Base-by-base conservation (phyloP, 177 flowering plant species). In the Vitis hybrid region DNA sequence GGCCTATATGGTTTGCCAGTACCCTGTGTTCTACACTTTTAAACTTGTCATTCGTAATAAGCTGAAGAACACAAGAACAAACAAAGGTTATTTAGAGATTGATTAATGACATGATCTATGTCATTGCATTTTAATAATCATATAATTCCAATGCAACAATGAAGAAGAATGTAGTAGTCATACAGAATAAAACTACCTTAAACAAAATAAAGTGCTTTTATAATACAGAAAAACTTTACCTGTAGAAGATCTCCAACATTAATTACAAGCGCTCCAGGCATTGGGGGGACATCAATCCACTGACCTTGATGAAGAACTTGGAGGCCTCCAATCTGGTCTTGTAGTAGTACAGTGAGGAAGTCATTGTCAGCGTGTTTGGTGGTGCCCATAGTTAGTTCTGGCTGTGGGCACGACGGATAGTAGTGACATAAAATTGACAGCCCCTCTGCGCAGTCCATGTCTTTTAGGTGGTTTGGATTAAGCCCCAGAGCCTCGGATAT, bases 11-110 rank as follows among this genome's bases (percentile, higher is more conserved):
- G 14, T 72, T 80, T 46, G 83, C 76, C 27, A 80, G 13, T 3
- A 83, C 83, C 27, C 83, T 75, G 50, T 83, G 83, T 24, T 76
- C 77, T 14, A 58, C 78, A 49, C 85, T 83, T 27, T 18, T 74
- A 41, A 72, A 75, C 32, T 54, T 72, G 65, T 76, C 82, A 14
- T 75, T 79, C 48, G 79, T 35, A 66, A 76, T 65, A 18, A 79
- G 79, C 82, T 79, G 79, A 4, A 77, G 59, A 11, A 13, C 30
- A 21, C 49, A 18, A 17, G 6, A 35, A 35, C 8, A 50, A 49
- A 48, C 6, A 35, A 35, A 35, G 46, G 8, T 4, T 35, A 35
- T 35, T 18, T 14, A 21, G 59, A 35, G 46, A 35, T 4, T 7
- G 46, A 4, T 35, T 35, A 35, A 35, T 4, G 46, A 35, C 46